Evolutionary conservation across 768 basidiomycete genomes (phyloP).

Genomic region (Leccinum disarticulatum): DNA sequence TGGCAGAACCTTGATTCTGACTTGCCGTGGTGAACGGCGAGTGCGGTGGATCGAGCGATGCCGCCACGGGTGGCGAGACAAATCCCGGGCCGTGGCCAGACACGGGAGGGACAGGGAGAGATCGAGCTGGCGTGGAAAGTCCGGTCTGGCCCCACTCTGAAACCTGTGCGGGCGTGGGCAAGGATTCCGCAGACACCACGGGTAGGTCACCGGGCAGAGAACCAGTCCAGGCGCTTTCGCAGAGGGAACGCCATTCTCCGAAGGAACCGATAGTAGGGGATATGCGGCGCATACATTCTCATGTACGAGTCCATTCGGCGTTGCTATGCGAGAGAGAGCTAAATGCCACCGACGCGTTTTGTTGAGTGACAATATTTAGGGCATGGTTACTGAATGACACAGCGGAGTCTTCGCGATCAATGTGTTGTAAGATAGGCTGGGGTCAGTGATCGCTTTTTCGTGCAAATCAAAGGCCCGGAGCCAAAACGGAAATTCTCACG

Average conservation of each 20-base stretch:
- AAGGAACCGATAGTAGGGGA: slow-evolving; percentile 66
- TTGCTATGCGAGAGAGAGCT: slow-evolving; percentile 72
- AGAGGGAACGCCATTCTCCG: slow-evolving; percentile 69
- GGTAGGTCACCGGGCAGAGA: slow-evolving; percentile 33
- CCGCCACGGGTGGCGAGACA: not conserved
- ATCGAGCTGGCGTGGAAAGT: slow-evolving; percentile 19
- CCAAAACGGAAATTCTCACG: too few species aligned
- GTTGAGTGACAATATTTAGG: slow-evolving; percentile 52
- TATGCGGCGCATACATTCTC: slow-evolving; percentile 69
- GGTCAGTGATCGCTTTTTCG: too few species aligned
- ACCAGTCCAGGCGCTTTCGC: slow-evolving; percentile 74
- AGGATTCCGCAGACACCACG: slow-evolving; percentile 5
- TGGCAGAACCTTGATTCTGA: slow-evolving; percentile 32
- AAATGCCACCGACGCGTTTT: slow-evolving; percentile 61
- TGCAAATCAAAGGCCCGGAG: too few species aligned
- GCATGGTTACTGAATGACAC: slow-evolving; percentile 59
- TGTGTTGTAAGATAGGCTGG: too few species aligned
- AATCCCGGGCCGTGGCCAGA: slow-evolving; percentile 14
- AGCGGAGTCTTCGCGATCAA: too few species aligned
- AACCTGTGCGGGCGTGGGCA: not conserved
- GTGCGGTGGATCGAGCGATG: slow-evolving; percentile 24
- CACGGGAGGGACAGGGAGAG: slow-evolving; percentile 24
- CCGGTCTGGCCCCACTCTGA: slow-evolving; percentile 34
- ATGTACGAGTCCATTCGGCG: slow-evolving; percentile 71
- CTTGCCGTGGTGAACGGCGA: slow-evolving; percentile 20